These are phyloP conservation scores for Plasmopara muralis DNA, from an alignment of 352 stramenopile species.

Conservation along the genomic window DNA sequence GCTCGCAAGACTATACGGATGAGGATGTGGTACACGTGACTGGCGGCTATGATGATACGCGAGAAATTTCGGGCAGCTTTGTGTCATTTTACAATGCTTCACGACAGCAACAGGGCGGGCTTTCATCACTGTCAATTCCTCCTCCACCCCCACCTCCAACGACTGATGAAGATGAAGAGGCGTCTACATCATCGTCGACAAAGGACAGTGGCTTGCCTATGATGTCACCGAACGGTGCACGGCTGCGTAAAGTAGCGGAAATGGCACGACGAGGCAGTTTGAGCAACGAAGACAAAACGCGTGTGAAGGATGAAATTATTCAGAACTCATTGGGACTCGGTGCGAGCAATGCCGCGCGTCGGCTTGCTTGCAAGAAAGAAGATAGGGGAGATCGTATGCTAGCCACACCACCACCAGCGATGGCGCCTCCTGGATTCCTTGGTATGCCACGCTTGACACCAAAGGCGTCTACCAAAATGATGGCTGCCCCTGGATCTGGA, in stretches of 20 bases:
- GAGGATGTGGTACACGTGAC: constrained; percentile 60
- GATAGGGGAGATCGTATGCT: constrained; percentile 32
- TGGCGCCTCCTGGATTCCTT: constrained; percentile 44
- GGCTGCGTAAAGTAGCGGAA: constrained; percentile 72
- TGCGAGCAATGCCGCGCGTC: constrained; percentile 49
- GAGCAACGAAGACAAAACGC: constrained; percentile 79
- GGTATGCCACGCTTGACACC: constrained; percentile 43
- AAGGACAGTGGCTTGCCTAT: constrained; percentile 50
- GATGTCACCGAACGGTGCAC: constrained; percentile 78
- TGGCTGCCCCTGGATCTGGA: constrained; percentile 37
- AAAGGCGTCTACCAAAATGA: constrained; percentile 46
- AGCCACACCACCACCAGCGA: constrained; percentile 17
- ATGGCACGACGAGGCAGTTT: constrained; percentile 67
- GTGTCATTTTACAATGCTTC: constrained; percentile 72
- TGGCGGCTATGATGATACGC: constrained; percentile 51
- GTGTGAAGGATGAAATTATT: constrained; percentile 83
- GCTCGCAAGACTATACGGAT: constrained; percentile 54
- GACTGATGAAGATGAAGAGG: constrained; percentile 60
- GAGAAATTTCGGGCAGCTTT: constrained; percentile 63
- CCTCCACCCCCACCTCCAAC: constrained; percentile 60
- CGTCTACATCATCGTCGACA: constrained; percentile 50
- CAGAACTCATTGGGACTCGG: constrained; percentile 75
- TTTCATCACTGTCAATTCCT: constrained; percentile 50
- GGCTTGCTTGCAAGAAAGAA: constrained; percentile 50
- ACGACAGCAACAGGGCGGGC: constrained; percentile 28